Percentiles rank a stretch among this genome's conserved stretches.
Conservation (phyloP, 306 rosid species). For the Cicer yamashitae region DNA sequence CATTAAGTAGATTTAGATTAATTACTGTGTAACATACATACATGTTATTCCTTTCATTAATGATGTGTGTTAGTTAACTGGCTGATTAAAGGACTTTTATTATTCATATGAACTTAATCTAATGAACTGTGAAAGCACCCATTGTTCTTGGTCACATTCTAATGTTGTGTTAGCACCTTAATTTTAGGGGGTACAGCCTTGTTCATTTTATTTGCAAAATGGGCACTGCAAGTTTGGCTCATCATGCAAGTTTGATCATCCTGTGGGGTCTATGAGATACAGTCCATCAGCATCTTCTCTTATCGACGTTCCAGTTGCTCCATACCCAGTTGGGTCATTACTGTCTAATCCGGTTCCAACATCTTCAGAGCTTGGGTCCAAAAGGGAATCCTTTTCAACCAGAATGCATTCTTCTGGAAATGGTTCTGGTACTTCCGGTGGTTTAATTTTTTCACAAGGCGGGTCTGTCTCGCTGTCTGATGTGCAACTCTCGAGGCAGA, state of each 20-base stretch:
- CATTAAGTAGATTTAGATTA: conserved; percentile 4
- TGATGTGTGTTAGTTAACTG: neutral
- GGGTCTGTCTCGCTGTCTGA: conserved; percentile 66
- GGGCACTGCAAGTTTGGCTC: conserved; percentile 87
- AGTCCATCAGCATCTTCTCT: conserved; percentile 75
- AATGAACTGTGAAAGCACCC: neutral
- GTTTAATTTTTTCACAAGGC: conserved; percentile 71
- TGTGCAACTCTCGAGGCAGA: conserved; percentile 67
- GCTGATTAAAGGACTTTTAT: neutral
- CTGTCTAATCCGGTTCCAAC: conserved; percentile 69
- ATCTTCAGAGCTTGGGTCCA: conserved; percentile 57
- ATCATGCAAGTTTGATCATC: conserved; percentile 89
- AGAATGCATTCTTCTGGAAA: conserved; percentile 70
- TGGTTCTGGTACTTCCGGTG: conserved; percentile 60
- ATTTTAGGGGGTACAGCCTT: conserved; percentile 57
- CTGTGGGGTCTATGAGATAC: conserved; percentile 66
- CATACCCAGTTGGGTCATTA: conserved; percentile 82
- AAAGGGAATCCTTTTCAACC: conserved; percentile 60
- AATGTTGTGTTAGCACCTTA: conserved; percentile 7
- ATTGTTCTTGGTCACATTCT: conserved; percentile 25
- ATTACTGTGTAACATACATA: neutral
- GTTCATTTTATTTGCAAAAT: conserved; percentile 57
- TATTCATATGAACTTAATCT: conserved; percentile 6
- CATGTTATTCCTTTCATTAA: conserved; percentile 21
- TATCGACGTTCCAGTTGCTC: conserved; percentile 68